A percentile compares a stretch with the other conserved stretches of the same genome.
Conservation (phyloP, 2,329 filamentous ascomycete genomes). For the Catunica adiposa region DNA sequence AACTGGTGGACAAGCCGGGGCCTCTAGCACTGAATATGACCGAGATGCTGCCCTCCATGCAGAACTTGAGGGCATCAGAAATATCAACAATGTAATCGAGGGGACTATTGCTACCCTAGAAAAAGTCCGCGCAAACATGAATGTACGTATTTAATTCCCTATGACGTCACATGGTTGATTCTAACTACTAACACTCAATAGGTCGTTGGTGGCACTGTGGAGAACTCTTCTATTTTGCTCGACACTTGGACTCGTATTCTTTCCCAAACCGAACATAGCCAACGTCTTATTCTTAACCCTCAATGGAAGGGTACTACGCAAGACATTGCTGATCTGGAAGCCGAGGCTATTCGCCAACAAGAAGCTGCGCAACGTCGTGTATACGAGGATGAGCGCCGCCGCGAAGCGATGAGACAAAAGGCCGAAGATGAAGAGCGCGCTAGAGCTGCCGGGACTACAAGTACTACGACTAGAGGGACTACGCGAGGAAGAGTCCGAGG, state of each 20-base stretch:
- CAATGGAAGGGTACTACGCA: conserved; percentile 78
- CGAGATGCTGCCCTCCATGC: conserved; percentile 54
- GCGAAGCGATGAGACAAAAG: conserved; percentile 50
- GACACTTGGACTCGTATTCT: conserved; percentile 94
- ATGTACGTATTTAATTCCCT: conserved; percentile 30
- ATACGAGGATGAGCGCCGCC: conserved; percentile 60
- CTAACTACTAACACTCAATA: conserved; percentile 19
- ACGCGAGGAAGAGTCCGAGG: not conserved
- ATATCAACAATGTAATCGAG: conserved; percentile 79
- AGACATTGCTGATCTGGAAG: conserved; percentile 74
- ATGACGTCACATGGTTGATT: not conserved
- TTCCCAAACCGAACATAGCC: conserved; percentile 93
- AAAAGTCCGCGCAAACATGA: conserved; percentile 61
- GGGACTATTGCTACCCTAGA: conserved; percentile 55
- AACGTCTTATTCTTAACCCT: conserved; percentile 75
- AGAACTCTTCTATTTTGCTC: conserved; percentile 72
- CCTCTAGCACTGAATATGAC: conserved; percentile 22
- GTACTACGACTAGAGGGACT: not conserved
- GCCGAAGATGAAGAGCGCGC: conserved; percentile 43
- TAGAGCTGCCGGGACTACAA: conserved; percentile 18
- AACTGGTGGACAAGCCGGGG: conserved; percentile 20
- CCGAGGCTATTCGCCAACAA: conserved; percentile 55
- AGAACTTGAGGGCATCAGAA: conserved; percentile 68
- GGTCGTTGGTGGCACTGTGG: conserved; percentile 75
- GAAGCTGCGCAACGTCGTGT: conserved; percentile 63